These are phyloP conservation scores for Beauveria bassiana DNA, from an alignment of 2,329 filamentous ascomycete species.

Conservation along the genomic window DNA sequence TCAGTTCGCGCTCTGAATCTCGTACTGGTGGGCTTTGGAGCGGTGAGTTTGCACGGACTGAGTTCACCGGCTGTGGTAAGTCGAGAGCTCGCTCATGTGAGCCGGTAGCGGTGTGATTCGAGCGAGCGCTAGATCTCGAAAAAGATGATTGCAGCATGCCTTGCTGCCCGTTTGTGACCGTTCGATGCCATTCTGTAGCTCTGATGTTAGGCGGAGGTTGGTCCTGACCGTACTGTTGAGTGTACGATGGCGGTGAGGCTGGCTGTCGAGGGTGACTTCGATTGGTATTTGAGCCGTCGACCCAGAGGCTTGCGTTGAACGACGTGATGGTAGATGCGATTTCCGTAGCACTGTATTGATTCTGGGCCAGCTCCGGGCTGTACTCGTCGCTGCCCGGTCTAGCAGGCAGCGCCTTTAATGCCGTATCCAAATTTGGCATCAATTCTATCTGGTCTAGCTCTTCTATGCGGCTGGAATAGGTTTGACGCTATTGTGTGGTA, in stretches of 20 bases:
- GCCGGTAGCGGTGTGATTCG: background rate
- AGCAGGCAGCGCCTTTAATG: slow-evolving; percentile 70
- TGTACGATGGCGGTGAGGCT: background rate
- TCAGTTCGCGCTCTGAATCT: slow-evolving; percentile 15
- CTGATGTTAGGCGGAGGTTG: slow-evolving; percentile 5
- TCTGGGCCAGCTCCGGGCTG: slow-evolving; percentile 13
- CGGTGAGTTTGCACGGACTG: slow-evolving; percentile 40
- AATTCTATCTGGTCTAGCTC: slow-evolving; percentile 71
- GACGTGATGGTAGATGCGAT: background rate
- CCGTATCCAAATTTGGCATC: slow-evolving; percentile 34
- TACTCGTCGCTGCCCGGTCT: slow-evolving; percentile 49
- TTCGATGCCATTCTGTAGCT: slow-evolving; percentile 6
- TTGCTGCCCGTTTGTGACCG: slow-evolving; percentile 11
- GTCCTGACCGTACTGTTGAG: background rate
- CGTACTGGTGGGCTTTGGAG: slow-evolving; percentile 13
- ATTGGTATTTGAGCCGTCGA: background rate
- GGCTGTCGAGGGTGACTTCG: background rate
- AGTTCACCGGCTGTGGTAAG: slow-evolving; percentile 62
- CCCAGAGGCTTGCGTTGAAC: background rate
- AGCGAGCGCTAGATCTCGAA: slow-evolving; percentile 39
- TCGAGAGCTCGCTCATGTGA: slow-evolving; percentile 6
- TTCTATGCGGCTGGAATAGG: slow-evolving; percentile 82
- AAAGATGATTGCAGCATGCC: slow-evolving; percentile 43
- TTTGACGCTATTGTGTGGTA: slow-evolving; percentile 58
- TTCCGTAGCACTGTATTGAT: slow-evolving; percentile 6